Base-by-base conservation (phyloP, 1,139 yeast species). In the Pneumocystis wakefieldiae region DNA sequence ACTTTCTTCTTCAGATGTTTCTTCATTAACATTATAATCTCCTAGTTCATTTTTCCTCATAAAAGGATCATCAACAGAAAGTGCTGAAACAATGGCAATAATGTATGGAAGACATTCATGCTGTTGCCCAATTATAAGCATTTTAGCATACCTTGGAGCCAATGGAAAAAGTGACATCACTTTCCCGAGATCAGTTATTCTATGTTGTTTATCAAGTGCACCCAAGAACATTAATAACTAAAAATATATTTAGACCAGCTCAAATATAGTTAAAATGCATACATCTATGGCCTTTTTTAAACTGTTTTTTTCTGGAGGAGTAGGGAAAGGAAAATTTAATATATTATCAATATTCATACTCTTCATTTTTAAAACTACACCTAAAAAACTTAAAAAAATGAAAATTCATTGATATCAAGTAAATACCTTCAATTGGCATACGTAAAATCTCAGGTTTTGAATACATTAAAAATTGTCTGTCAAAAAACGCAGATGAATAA, bases 311-410 rank as follows among this genome's bases (percentile, higher is more conserved):
- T 86, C 88, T 0, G 98, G 97, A 1, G 96, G 88, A 0, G 97
- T 91, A 2, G 98, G 98, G 76, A 92, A 94, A 59, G 98, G 98
- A 77, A 94, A 94, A 70, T 92, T 92, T 36, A 83, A 77, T 61
- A 94, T 86, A 62, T 87, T 87, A 73, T 88, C 94, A 66, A 94
- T 91, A 1, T 97, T 97, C 96, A 94, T 92, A 67, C 92, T 83
- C 74, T 92, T 94, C 98, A 94, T 92, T 61, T 87, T 87, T 68
- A 94, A 77, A 0, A 92, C 95, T 5, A 48, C 55, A 3, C 55
- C 55, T 48, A 24, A 24, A n/a, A 48, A 48, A 48, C 12, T 17
- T 48, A 12, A 48, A 15, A 42, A 48, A 24, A 12, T 41, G 14
- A 6, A 17, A 17, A 10, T n/a, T 48, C 24, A 1, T 48, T 19